Evolutionary conservation across 148 eudicot genomes (phyloP).

Genomic region (Salicornia ramosissima): DNA sequence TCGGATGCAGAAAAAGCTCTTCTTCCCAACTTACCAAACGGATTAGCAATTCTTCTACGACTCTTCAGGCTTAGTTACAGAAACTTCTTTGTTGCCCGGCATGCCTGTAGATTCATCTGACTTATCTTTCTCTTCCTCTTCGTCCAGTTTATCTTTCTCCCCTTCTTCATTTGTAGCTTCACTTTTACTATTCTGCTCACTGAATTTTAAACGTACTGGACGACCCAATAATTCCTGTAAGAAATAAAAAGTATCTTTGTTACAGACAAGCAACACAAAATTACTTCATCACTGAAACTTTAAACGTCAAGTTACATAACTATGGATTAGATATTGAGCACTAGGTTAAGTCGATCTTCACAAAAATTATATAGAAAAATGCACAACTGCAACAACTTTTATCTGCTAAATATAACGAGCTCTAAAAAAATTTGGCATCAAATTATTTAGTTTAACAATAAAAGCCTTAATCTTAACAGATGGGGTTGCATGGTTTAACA

Average conservation of each 20-base stretch:
- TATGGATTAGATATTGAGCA: background rate
- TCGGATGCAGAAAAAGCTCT: background rate
- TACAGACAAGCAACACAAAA: background rate
- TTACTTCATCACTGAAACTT: background rate
- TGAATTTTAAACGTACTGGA: conserved; percentile 57
- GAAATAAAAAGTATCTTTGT: background rate
- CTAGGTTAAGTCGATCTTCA: background rate
- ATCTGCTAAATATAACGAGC: no score
- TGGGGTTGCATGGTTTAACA: no score
- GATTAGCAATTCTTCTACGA: conserved; percentile 26
- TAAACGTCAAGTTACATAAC: background rate
- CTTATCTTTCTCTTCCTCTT: conserved; percentile 27
- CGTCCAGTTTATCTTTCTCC: conserved; percentile 26
- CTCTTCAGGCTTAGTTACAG: conserved; percentile 36
- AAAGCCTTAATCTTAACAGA: no score
- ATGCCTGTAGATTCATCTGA: conserved; percentile 27
- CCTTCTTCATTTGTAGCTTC: conserved; percentile 32
- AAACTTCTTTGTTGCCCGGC: conserved; percentile 28
- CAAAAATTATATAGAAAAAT: background rate
- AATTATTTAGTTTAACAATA: no score
- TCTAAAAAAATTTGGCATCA: no score
- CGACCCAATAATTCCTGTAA: conserved; percentile 77
- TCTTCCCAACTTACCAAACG: background rate
- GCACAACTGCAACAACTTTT: no score
- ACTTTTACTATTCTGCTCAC: conserved; percentile 38